Base-by-base conservation (phyloP, 2,329 filamentous ascomycete genomes). In the Trichoderma gracile region DNA sequence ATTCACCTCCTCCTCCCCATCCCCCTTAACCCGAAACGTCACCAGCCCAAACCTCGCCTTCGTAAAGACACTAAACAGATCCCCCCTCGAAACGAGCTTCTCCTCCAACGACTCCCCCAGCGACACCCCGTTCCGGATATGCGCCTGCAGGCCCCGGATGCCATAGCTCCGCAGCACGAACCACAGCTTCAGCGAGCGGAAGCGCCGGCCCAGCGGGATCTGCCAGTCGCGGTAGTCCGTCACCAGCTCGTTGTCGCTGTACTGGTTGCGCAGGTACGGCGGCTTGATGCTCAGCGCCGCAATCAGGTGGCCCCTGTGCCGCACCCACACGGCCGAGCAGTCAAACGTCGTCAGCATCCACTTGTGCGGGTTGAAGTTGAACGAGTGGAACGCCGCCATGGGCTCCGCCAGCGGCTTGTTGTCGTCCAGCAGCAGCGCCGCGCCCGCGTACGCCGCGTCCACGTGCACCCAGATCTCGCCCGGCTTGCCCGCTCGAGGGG, bases 161-260 rank as follows among this genome's bases (percentile, higher is more conserved):
- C 94, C 94, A 73, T 93, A 97, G 49, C 85, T 88, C 50, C 94
- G 84, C 71, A 97, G 80, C 8, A 98, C 93, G 74, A 97, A 97
- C 94, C 94, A 98, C 68, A 97, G 88, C 80, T 98, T 98, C 65
- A 98, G 79, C 3, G 89, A 87, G 66, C 94, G 85, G 83, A 98
- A 98, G 17, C 94, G 84, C 3, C 94, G 84, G 9, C 94, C 94
- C 0, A 98, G 87, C 0, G 94, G 93, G 71, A 98, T 96, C 78
- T 97, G 93, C 94, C 94, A 98, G 81, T 98, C 93, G 53, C 94
- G 87, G 80, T 97, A 97, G 77, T 98, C 94, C 25, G 92, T 97
- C 1, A 97, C 94, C 2, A 94, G 83, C 0, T 92, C 93, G 43
- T 84, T 86, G 70, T 95, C 92, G 3, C 89, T 91, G 78, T 89